Evolutionary conservation across 2,329 filamentous ascomycete species (phyloP).

Genomic region (Colletotrichum tropicale): DNA sequence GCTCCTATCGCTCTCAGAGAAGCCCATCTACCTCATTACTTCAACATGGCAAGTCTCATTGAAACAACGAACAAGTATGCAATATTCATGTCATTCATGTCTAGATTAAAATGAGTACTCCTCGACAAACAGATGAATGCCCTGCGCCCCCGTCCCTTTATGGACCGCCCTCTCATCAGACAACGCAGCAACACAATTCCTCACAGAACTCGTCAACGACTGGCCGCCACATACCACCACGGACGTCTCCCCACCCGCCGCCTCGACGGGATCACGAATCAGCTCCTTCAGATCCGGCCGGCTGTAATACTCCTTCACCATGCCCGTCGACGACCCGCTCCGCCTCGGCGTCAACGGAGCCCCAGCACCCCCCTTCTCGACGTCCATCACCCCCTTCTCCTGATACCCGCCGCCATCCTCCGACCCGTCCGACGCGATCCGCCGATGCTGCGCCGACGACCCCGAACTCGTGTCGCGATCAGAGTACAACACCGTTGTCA

Average conservation of each 20-base stretch:
- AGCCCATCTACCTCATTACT: neutral
- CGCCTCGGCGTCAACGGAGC: slow-evolving; percentile 26
- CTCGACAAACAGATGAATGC: slow-evolving; percentile 64
- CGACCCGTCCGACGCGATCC: neutral
- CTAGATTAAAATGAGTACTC: slow-evolving; percentile 58
- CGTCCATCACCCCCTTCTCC: neutral
- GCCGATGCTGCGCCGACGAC: neutral
- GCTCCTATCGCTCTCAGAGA: no score
- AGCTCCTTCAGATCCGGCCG: slow-evolving; percentile 57
- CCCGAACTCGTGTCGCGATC: slow-evolving; percentile 7
- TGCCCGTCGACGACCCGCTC: slow-evolving; percentile 25
- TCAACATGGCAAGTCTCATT: neutral
- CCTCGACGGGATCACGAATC: slow-evolving; percentile 59
- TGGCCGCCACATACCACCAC: slow-evolving; percentile 65
- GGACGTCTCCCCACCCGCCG: slow-evolving; percentile 64
- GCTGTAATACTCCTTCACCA: slow-evolving; percentile 46
- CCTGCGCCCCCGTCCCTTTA: slow-evolving; percentile 68
- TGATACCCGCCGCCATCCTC: neutral
- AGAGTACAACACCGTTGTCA: slow-evolving; percentile 17
- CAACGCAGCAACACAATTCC: slow-evolving; percentile 59
- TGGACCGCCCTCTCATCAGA: slow-evolving; percentile 68
- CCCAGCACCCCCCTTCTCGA: slow-evolving; percentile 2
- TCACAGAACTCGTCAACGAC: slow-evolving; percentile 55
- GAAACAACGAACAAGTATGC: no score
- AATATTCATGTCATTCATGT: neutral